phyloP scores from a whole-genome alignment of 2,329 filamentous ascomycete species.

The Cercospora zeina region DNA sequence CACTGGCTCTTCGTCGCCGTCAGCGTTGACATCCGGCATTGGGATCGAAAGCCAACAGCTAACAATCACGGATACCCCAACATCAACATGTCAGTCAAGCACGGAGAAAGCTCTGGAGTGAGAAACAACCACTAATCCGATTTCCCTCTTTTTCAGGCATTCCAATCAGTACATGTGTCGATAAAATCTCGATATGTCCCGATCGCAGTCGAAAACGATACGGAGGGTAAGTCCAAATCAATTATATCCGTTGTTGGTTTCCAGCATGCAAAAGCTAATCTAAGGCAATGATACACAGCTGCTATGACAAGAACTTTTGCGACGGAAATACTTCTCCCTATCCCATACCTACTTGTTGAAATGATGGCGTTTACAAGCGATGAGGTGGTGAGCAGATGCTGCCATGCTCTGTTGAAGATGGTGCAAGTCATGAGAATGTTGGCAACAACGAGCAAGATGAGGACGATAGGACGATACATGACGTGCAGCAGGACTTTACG shows the following conservation, averaged over 20 bases:
- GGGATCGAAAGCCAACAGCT: not conserved
- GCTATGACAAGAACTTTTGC: conserved; percentile 32
- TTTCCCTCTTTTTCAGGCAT: conserved; percentile 8
- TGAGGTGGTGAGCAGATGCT: too few species aligned
- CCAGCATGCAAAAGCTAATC: too few species aligned
- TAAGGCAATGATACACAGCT: conserved; percentile 16
- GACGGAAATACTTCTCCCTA: conserved; percentile 25
- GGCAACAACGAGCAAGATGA: too few species aligned
- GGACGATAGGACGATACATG: not conserved
- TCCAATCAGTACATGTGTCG: conserved; percentile 24
- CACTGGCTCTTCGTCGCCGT: not conserved
- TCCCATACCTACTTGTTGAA: conserved; percentile 21
- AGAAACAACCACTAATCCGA: not conserved
- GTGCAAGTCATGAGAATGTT: too few species aligned
- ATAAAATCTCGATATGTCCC: conserved; percentile 19
- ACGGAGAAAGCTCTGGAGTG: too few species aligned
- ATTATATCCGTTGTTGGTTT: too few species aligned
- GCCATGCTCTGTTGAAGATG: not conserved
- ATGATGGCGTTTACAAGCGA: not conserved
- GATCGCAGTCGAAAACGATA: conserved; percentile 20
- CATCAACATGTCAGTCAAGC: not conserved
- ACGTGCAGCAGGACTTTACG: not conserved
- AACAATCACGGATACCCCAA: not conserved
- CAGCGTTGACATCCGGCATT: not conserved
- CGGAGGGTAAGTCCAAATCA: conserved; percentile 25